These are phyloP conservation scores for Penicillium brevicompactum DNA, from an alignment of 2,329 filamentous ascomycete species.

Conservation along the genomic window DNA sequence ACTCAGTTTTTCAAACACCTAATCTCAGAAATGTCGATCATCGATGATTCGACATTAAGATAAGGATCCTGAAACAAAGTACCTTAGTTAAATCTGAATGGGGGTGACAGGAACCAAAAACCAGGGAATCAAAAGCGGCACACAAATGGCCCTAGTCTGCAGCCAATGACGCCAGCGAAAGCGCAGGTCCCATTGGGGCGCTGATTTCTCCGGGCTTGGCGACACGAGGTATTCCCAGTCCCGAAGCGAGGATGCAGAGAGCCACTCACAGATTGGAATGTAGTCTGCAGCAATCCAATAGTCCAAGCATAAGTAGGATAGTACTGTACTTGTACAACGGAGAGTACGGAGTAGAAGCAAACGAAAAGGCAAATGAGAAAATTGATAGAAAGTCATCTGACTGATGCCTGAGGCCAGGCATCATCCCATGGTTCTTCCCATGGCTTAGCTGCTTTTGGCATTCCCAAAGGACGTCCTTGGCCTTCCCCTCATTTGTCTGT, in stretches of 20 bases:
- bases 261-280: too few species aligned
- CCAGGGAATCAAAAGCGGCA: background rate
- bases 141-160: background rate
- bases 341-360: too few species aligned
- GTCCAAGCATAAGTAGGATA: too few species aligned
- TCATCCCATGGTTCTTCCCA: background rate
- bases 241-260: background rate
- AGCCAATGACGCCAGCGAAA: background rate
- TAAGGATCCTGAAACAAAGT: background rate
- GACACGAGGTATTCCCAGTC: background rate
- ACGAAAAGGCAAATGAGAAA: too few species aligned
- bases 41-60: background rate
- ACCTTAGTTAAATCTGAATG: too few species aligned
- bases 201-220: constrained; percentile 4
- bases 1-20: too few species aligned
- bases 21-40: background rate
- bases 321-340: too few species aligned
- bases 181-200: background rate
- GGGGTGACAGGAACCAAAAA: background rate
- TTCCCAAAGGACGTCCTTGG: constrained; percentile 4
- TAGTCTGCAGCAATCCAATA: too few species aligned
- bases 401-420: constrained; percentile 9
- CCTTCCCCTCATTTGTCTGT: constrained; percentile 6
- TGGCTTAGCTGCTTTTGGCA: constrained; percentile 2
- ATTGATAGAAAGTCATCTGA: constrained; percentile 1